These are phyloP conservation scores for Picea engelmannii DNA, from an alignment of 83 land plant genomes.

Conservation along the genomic window DNA sequence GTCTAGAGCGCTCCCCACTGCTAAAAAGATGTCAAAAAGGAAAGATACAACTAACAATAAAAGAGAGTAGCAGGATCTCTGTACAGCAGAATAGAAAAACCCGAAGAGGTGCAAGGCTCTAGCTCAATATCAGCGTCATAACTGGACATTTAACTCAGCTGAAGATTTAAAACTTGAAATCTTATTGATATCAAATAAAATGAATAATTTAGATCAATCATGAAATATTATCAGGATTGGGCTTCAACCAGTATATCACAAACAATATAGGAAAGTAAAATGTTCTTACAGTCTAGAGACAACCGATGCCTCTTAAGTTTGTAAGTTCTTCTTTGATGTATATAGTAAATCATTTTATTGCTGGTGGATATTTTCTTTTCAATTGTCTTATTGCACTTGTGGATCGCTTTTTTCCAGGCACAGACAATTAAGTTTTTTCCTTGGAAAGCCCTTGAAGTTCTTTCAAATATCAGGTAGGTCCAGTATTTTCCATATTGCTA, in stretches of 20 bases:
- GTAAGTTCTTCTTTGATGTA: neutral
- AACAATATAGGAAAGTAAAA: neutral
- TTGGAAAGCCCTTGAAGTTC: slow-evolving; percentile 51
- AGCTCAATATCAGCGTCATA: too few relatives aligned
- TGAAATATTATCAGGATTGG: too few relatives aligned
- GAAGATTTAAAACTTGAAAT: too few relatives aligned
- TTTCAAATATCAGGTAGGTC: slow-evolving; percentile 56
- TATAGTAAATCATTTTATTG: neutral
- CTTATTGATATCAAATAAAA: too few relatives aligned
- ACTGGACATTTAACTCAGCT: too few relatives aligned
- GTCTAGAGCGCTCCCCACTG: too few relatives aligned
- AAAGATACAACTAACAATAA: too few relatives aligned
- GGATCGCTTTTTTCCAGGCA: slow-evolving; percentile 44
- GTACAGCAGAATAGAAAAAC: too few relatives aligned
- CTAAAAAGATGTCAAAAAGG: too few relatives aligned
- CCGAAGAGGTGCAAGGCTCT: too few relatives aligned
- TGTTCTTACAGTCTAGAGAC: neutral
- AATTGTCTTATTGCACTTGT: neutral
- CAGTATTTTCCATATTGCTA: neutral
- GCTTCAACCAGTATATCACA: neutral
- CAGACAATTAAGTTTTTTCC: slow-evolving; percentile 61
- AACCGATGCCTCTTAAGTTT: neutral
- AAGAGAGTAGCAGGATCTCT: too few relatives aligned
- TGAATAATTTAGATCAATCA: too few relatives aligned
- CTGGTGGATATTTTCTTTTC: neutral